Evolutionary conservation across 2,329 filamentous ascomycete species (phyloP).

Genomic region (Colletotrichum kahawae): DNA sequence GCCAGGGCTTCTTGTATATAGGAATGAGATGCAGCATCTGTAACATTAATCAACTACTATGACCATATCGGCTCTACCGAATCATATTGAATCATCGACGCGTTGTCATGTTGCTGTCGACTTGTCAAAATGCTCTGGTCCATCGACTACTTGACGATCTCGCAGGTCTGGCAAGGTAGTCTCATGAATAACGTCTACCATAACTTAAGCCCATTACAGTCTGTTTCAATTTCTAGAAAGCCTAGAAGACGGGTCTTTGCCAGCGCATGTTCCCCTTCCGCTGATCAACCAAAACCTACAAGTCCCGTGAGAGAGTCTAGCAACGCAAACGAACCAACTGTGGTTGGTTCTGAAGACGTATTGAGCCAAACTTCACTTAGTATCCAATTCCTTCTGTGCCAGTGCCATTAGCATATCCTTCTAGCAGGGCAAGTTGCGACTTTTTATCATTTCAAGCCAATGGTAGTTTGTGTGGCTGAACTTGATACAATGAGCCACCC

Average conservation of each 20-base stretch:
- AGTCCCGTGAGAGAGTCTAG: too few relatives aligned
- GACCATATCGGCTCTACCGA: not conserved
- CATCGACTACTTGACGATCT: too few relatives aligned
- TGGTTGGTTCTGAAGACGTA: too few relatives aligned
- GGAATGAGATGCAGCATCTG: not conserved
- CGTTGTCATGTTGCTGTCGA: too few relatives aligned
- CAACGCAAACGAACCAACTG: too few relatives aligned
- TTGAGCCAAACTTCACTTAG: not conserved
- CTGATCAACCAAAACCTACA: not conserved
- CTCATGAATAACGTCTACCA: too few relatives aligned
- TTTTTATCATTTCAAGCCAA: not conserved
- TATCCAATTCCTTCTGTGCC: not conserved
- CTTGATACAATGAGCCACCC: not conserved
- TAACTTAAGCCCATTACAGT: too few relatives aligned
- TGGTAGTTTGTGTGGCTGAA: not conserved
- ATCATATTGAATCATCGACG: not conserved
- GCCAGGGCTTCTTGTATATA: not conserved
- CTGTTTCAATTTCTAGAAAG: too few relatives aligned
- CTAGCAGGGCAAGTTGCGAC: not conserved
- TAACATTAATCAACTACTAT: not conserved
- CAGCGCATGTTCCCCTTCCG: not conserved
- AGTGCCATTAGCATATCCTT: not conserved
- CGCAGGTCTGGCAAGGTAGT: too few relatives aligned
- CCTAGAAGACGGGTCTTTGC: not conserved
- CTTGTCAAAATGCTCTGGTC: too few relatives aligned